Evolutionary conservation across 2,329 filamentous ascomycete species (phyloP).

Genomic region (Mycosphaerella sp.): DNA sequence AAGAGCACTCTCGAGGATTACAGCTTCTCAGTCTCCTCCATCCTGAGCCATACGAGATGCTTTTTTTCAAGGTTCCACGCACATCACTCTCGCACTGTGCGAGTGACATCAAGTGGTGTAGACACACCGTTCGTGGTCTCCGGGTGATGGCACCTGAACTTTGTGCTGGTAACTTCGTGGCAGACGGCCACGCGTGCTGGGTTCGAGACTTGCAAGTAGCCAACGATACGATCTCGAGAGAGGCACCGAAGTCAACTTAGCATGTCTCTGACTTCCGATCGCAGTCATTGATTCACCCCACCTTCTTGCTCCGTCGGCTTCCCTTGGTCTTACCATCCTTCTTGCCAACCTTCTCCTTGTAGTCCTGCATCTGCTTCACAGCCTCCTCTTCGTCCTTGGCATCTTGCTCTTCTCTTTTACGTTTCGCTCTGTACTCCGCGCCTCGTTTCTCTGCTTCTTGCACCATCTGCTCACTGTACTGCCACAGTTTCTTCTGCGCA

Average conservation of each 20-base stretch:
- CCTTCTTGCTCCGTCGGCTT: conserved; percentile 28
- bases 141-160: too few relatives aligned
- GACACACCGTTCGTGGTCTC: too few relatives aligned
- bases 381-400: conserved; percentile 35
- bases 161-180: too few relatives aligned
- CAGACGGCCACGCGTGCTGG: too few relatives aligned
- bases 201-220: too few relatives aligned
- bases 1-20: not conserved
- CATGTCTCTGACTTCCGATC: not conserved
- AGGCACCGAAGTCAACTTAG: too few relatives aligned
- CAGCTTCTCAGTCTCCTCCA: not conserved
- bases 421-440: conserved; percentile 55
- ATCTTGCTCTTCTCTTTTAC: conserved; percentile 48
- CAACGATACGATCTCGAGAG: too few relatives aligned
- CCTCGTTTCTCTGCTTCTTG: conserved; percentile 74
- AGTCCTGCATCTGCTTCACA: conserved; percentile 29
- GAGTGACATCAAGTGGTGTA: too few relatives aligned
- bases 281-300: conserved; percentile 7
- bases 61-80: not conserved
- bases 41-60: not conserved
- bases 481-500: conserved; percentile 79
- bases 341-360: conserved; percentile 34
- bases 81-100: too few relatives aligned
- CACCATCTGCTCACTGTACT: conserved; percentile 78
- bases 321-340: conserved; percentile 30